Base-by-base conservation (phyloP, 208 protist genomes). In the Acanthamoeba royreba region DNA sequence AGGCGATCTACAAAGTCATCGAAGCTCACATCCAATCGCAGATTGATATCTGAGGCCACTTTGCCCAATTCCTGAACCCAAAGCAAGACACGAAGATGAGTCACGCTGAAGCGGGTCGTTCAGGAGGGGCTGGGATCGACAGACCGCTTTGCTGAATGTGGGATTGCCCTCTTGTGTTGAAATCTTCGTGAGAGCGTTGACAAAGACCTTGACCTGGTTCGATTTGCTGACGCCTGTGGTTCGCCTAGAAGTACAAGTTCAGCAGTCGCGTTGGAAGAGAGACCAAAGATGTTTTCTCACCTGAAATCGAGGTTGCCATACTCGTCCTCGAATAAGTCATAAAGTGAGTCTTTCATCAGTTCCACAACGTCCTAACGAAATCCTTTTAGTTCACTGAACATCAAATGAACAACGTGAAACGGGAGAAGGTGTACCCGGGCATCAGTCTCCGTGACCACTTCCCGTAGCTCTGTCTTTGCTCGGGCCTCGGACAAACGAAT, bases 401-500 rank as follows among this genome's bases (percentile, higher is more conserved):
- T 35, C 28, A 2, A 8, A 42, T 63, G 25, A 17, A 8, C 22
- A 35, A 28, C 31, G 49, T 9, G 49, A 87, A 72, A 86, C 13
- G 28, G 22, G 81, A 22, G 81, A 89, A 46, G 33, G 43, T 33
- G 31, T 52, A 92, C 99, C 42, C 89, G 61, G 25, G 99, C 98
- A 95, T 99, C 99, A 15, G 98, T 92, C 61, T 96, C 88, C 1
- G 97, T 98, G 3, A 99, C 98, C 25, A 97, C 95, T 61, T 97
- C 94, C 1, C 98, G 95, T 35, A 99, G 96, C 95, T 99, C 98
- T 5, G 94, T n/a, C 31, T 96, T 96, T 13, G 96, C 95, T 42
- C 86, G 38, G 22, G 94, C 96, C 93, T 99, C 98, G n/a, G 98
- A 72, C 25, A 99, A 95, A 25, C 98, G 97, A 45, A 99, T 98